Percentiles rank a stretch among this genome's conserved stretches.
These are phyloP conservation scores for Spongiforma sp. DNA, from an alignment of 1,284 basidiomycete genomes.

Conservation along the genomic window DNA sequence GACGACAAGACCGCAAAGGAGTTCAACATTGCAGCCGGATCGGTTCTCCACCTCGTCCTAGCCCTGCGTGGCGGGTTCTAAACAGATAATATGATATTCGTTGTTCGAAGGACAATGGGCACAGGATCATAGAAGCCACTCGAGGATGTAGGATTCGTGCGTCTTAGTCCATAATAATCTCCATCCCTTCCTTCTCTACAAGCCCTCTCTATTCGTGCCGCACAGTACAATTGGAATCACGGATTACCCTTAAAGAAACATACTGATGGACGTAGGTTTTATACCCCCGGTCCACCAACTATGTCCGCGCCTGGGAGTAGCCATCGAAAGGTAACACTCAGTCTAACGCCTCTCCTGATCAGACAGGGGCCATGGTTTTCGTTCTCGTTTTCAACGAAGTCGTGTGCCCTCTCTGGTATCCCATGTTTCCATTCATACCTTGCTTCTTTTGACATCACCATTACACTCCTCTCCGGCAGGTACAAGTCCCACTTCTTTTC, in stretches of 20 bases:
- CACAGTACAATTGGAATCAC: slow-evolving; percentile 3
- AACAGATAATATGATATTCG: slow-evolving; percentile 10
- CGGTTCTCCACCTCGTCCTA: slow-evolving; percentile 91
- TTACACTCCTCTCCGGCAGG: slow-evolving; percentile 67
- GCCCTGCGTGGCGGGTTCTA: slow-evolving; percentile 83
- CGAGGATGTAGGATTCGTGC: slow-evolving; percentile 20
- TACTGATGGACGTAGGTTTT: slow-evolving; percentile 16
- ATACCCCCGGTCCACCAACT: slow-evolving; percentile 54
- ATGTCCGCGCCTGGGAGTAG: slow-evolving; percentile 77
- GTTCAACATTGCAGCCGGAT: slow-evolving; percentile 81
- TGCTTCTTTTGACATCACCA: slow-evolving; percentile 77
- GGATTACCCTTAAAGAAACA: neutral
- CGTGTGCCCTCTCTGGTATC: slow-evolving; percentile 58
- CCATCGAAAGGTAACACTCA: slow-evolving; percentile 84
- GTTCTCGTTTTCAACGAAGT: slow-evolving; percentile 47
- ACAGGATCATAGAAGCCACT: slow-evolving; percentile 34
- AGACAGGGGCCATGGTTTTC: slow-evolving; percentile 36
- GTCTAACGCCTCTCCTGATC: slow-evolving; percentile 58
- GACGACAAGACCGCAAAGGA: slow-evolving; percentile 92
- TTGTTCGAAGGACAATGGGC: slow-evolving; percentile 19
- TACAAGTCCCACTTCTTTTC: slow-evolving; percentile 51
- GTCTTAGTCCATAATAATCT: slow-evolving; percentile 35
- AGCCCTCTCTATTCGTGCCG: slow-evolving; percentile 6
- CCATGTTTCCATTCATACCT: slow-evolving; percentile 73
- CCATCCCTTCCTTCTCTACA: slow-evolving; percentile 22